Evolutionary conservation across 1,139 yeast genomes (phyloP).

Genomic region (Lodderomyces parapsilosis): DNA sequence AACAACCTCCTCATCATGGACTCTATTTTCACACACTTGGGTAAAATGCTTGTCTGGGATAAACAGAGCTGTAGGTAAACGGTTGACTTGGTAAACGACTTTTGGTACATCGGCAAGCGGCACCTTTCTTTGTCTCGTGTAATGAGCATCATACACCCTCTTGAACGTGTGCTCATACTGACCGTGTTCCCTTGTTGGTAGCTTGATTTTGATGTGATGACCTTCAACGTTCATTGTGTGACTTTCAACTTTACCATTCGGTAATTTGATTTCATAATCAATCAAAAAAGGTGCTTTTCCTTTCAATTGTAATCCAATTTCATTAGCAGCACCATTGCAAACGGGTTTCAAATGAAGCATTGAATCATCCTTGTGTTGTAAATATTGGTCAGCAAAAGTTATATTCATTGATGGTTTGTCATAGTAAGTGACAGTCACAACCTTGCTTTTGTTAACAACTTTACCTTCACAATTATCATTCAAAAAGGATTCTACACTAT

Average conservation of each 20-base stretch:
- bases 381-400: conserved; percentile 16
- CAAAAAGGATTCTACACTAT: conserved; percentile 53
- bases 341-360: conserved; percentile 28
- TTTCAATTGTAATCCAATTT: conserved; percentile 26
- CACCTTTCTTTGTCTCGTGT: conserved; percentile 47
- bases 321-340: conserved; percentile 32
- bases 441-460: conserved; percentile 31
- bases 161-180: conserved; percentile 59
- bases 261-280: conserved; percentile 63
- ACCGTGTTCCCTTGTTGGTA: conserved; percentile 49
- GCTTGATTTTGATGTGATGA: conserved; percentile 23
- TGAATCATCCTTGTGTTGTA: conserved; percentile 21
- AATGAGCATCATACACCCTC: conserved; percentile 65
- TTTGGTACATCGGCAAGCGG: conserved; percentile 22
- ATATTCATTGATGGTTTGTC: conserved; percentile 54
- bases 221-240: conserved; percentile 33
- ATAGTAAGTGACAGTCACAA: conserved; percentile 48
- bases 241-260: conserved; percentile 48
- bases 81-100: conserved; percentile 59
- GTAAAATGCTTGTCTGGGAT: conserved; percentile 43
- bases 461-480: conserved; percentile 74
- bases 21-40: conserved; percentile 59
- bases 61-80: conserved; percentile 60
- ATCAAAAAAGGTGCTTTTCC: conserved; percentile 77
- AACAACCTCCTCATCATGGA: conserved; percentile 27